Base-by-base conservation (phyloP, 306 rosid species). In the Pyrus pyrifolia region DNA sequence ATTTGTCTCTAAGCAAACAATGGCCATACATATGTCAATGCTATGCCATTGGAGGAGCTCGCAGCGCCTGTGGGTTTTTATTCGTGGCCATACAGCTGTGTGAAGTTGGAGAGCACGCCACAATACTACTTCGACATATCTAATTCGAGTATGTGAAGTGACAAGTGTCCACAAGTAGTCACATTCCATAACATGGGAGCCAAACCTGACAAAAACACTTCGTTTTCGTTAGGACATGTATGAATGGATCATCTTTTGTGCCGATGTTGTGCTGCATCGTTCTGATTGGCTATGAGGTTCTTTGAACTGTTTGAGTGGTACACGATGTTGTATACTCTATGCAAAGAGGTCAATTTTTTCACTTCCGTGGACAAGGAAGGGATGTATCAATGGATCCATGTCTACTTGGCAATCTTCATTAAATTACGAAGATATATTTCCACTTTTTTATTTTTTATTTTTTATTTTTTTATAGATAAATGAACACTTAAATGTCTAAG, bases 61-160 rank as follows among this genome's bases (percentile, higher is more conserved):
- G 76, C 53, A 35, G 8, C 38, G 8, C 42, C 38, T 53, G 75
- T 52, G 76, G 46, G 42, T 72, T 35, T 57, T 57, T 12, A 4
- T 23, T 17, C 22, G n/a, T 31, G 45, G 68, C 77, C 77, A 60
- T 60, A 31, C 68, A 73, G 77, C 68, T 60, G 77, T 59, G 42
- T 42, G 77, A 25, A 73, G 77, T 73, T 42, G 68, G 55, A 38
- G 58, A 60, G 58, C 77, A 73, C 77, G 68, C 77, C 68, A 42
- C 12, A 58, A 49, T 44, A 35, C 66, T n/a, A 35, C 13, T 25
- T 22, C 44, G 9, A 19, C 35, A 21, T 21, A 53, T 71, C 17
- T 64, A 22, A 60, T 64, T 61, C 17, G 29, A 61, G 21, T 27
- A 6, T 61, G 8, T 5, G 68, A 9, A 30, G 23, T 64, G 68